Percentiles rank a stretch among this genome's conserved stretches.
These are phyloP conservation scores for Rhododendron henanense DNA, from an alignment of 148 eudicot species.

Conservation along the genomic window DNA sequence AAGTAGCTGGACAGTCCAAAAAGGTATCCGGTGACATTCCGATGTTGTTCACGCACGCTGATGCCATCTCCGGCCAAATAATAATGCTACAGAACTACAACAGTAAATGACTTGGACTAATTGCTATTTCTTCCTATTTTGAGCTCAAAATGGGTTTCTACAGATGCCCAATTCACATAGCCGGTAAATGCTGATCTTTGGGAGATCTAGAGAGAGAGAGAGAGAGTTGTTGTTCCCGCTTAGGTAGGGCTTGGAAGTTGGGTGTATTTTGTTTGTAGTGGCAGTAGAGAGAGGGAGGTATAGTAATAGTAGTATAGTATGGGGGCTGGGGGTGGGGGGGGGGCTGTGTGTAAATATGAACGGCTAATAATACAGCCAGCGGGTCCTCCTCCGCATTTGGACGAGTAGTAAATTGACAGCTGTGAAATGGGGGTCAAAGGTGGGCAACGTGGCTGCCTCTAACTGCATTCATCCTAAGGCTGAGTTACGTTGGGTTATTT, in stretches of 20 bases:
- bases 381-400: neutral
- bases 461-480: neutral
- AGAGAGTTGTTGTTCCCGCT: neutral
- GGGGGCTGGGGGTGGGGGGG: neutral
- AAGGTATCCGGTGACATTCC: constrained; percentile 41
- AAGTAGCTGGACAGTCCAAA: constrained; percentile 39
- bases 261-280: neutral
- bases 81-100: constrained; percentile 17
- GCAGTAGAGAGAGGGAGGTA: neutral
- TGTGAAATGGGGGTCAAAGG: neutral
- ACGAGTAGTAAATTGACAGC: neutral
- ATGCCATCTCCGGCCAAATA: constrained; percentile 51
- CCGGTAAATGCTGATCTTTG: neutral
- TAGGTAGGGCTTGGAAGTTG: neutral
- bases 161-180: constrained; percentile 1
- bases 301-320: no score
- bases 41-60: constrained; percentile 63
- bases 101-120: neutral
- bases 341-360: neutral
- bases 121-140: no score
- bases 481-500: neutral
- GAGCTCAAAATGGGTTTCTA: neutral
- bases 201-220: constrained; percentile 5
- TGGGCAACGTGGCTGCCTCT: constrained; percentile 4
- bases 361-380: neutral